phyloP scores from a whole-genome alignment of 805 yeast species.

The Kodamaea neixiangensis region DNA sequence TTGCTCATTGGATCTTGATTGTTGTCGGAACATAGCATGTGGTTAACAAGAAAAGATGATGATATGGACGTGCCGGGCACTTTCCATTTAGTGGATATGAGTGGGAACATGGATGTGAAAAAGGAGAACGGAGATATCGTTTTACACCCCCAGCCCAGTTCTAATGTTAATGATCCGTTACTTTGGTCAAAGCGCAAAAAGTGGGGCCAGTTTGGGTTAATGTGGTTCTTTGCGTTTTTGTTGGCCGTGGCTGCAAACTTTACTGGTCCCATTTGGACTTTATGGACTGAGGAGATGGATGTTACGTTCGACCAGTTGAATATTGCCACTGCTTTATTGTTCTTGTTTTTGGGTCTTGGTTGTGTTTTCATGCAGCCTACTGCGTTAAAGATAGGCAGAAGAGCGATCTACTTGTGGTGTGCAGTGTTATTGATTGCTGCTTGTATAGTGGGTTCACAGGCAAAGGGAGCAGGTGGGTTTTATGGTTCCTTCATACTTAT shows the following conservation, averaged over 20 bases:
- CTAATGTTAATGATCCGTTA: conserved; percentile 35
- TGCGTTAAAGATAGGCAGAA: conserved; percentile 31
- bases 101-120: conserved; percentile 30
- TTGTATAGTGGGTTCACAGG: conserved; percentile 33
- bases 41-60: neutral
- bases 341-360: conserved; percentile 47
- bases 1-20: neutral
- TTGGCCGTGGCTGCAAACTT: conserved; percentile 26
- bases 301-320: conserved; percentile 42
- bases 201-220: conserved; percentile 26
- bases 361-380: conserved; percentile 37
- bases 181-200: conserved; percentile 33
- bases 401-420: conserved; percentile 29
- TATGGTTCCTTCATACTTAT: conserved; percentile 24
- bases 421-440: conserved; percentile 28
- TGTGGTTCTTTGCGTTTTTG: conserved; percentile 29
- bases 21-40: neutral
- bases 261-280: conserved; percentile 37
- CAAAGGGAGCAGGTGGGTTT: conserved; percentile 21
- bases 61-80: conserved; percentile 49
- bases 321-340: conserved; percentile 50
- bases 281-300: conserved; percentile 31
- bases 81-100: conserved; percentile 48
- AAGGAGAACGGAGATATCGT: conserved; percentile 30
- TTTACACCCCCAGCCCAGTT: conserved; percentile 37